Conservation (phyloP, 805 yeast species). For the Candida rishiriensis region DNA sequence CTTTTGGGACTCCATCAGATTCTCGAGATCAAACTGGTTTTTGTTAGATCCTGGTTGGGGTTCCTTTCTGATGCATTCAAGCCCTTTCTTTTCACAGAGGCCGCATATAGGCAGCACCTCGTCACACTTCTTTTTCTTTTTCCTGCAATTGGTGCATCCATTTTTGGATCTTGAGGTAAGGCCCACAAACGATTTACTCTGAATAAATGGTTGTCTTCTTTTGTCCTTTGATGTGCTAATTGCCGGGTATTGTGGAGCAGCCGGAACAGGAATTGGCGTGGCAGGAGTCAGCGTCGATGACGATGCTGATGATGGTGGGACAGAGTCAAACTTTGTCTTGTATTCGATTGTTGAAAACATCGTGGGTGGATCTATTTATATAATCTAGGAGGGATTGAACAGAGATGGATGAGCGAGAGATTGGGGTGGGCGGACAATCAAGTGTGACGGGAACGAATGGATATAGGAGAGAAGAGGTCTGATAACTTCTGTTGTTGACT, state of each 20-base stretch:
- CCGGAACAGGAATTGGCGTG: neutral
- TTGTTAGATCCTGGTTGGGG: conserved; percentile 6
- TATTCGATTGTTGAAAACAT: conserved; percentile 15
- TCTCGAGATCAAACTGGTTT: conserved; percentile 10
- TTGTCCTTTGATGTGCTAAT: neutral
- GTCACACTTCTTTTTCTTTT: conserved; percentile 47
- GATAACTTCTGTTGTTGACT: too few species aligned
- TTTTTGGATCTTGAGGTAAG: conserved; percentile 30
- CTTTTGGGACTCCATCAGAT: conserved; percentile 16
- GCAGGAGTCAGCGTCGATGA: neutral
- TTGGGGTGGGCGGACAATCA: too few species aligned
- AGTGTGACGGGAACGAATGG: too few species aligned
- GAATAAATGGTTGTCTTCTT: conserved; percentile 14
- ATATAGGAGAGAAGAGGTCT: too few species aligned
- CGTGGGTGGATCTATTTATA: too few species aligned
- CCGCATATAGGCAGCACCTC: conserved; percentile 44
- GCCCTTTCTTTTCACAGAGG: conserved; percentile 31
- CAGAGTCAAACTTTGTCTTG: conserved; percentile 1
- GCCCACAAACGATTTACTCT: conserved; percentile 28
- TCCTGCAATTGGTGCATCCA: conserved; percentile 39
- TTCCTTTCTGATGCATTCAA: conserved; percentile 27
- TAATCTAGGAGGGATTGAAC: too few species aligned
- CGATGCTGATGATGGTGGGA: too few species aligned
- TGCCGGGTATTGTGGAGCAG: neutral
- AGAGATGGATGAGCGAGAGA: too few species aligned